Percentiles rank a stretch among this genome's conserved stretches.
Evolutionary conservation across 352 stramenopile genomes (phyloP).

Genomic region (Pseudoperonospora humuli): DNA sequence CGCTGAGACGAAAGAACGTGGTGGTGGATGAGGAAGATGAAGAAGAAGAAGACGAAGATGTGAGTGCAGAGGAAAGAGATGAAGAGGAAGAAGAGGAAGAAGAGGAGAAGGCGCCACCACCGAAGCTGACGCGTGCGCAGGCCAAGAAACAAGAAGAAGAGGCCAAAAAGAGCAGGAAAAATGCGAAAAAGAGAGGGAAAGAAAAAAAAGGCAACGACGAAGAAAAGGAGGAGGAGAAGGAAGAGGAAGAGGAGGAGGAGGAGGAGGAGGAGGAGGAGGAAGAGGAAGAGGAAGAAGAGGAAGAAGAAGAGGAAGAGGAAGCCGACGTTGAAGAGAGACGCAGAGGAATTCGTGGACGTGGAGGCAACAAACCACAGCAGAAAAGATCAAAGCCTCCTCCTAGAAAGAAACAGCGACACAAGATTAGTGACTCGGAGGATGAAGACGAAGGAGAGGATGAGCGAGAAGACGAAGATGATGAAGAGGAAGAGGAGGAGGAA

Average conservation of each 20-base stretch:
- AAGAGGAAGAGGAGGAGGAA: conserved; percentile 15
- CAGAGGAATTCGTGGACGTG: conserved; percentile 6
- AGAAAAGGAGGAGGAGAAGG: conserved; percentile 28
- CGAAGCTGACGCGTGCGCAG: conserved; percentile 30
- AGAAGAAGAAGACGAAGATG: conserved; percentile 26
- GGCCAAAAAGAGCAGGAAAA: conserved; percentile 26
- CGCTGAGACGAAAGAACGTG: conserved; percentile 65
- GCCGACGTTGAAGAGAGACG: conserved; percentile 22
- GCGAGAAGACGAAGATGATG: conserved; percentile 13
- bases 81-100: conserved; percentile 28
- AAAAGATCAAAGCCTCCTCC: conserved; percentile 17
- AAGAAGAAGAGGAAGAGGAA: conserved; percentile 39
- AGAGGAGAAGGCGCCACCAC: conserved; percentile 20
- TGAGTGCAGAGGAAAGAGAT: conserved; percentile 24
- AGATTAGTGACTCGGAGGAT: conserved; percentile 33
- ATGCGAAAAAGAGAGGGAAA: conserved; percentile 23
- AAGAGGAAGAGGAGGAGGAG: conserved; percentile 35
- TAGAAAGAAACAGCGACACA: conserved; percentile 27
- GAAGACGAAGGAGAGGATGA: conserved; percentile 26
- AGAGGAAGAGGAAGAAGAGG: conserved; percentile 39
- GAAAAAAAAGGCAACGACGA: too few species aligned
- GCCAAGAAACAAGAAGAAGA: conserved; percentile 26
- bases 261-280: conserved; percentile 40
- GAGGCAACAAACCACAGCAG: conserved; percentile 14
- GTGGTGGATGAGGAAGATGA: conserved; percentile 59